Conservation (phyloP, 495 filamentous ascomycete species). For the Halenospora varia region DNA sequence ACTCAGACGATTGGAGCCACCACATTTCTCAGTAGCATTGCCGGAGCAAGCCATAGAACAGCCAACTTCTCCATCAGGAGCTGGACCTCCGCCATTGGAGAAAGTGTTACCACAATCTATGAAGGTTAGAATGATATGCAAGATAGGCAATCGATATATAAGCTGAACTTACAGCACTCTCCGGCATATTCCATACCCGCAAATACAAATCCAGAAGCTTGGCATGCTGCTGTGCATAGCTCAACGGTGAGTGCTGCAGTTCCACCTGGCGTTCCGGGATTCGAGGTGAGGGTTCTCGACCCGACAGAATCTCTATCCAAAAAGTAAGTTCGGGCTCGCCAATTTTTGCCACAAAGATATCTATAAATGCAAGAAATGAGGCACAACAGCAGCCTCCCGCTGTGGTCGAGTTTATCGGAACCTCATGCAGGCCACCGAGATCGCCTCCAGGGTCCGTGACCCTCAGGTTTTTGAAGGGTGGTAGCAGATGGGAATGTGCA, state of each 20-base stretch:
- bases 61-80: constrained; percentile 32
- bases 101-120: constrained; percentile 40
- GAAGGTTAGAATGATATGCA: neutral
- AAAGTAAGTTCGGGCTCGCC: neutral
- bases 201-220: constrained; percentile 45
- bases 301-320: neutral
- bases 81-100: constrained; percentile 26
- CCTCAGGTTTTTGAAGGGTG: neutral
- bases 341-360: neutral
- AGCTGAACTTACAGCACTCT: constrained; percentile 45
- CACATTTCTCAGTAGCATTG: constrained; percentile 37
- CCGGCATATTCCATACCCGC: constrained; percentile 62
- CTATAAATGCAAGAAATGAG: neutral
- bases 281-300: neutral
- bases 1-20: constrained; percentile 47
- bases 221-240: constrained; percentile 51
- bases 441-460: neutral
- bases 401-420: too few species aligned
- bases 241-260: constrained; percentile 40
- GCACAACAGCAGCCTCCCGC: neutral
- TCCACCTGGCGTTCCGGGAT: neutral
- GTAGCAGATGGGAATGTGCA: neutral
- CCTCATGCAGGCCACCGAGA: neutral
- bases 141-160: neutral
- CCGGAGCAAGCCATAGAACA: constrained; percentile 49